Evolutionary conservation across 768 basidiomycete genomes (phyloP).

Genomic region (Nidularia pulvinata): DNA sequence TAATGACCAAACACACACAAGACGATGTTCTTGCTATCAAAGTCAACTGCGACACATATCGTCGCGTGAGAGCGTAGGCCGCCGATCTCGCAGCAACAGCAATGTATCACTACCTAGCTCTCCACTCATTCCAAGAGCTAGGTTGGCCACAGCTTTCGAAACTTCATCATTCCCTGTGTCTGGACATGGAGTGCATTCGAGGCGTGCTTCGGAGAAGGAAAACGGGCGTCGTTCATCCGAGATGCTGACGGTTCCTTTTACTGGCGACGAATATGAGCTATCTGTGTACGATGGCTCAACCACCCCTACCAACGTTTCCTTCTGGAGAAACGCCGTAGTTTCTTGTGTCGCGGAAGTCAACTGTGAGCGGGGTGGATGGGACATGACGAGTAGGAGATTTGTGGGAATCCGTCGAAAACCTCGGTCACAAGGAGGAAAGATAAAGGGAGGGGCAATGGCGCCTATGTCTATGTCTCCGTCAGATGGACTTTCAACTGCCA

Average conservation of each 20-base stretch:
- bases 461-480: constrained; percentile 5
- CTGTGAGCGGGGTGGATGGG: constrained; percentile 84
- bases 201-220: constrained; percentile 74
- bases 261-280: constrained; percentile 38
- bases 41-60: constrained; percentile 42
- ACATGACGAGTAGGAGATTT: constrained; percentile 49
- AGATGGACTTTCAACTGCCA: constrained; percentile 58
- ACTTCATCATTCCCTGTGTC: constrained; percentile 73
- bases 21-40: constrained; percentile 68
- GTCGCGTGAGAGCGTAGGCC: constrained; percentile 45
- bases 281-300: constrained; percentile 24
- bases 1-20: constrained; percentile 40
- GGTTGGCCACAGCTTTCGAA: constrained; percentile 48
- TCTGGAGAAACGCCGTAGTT: constrained; percentile 63
- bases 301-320: constrained; percentile 34
- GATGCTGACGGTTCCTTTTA: constrained; percentile 40
- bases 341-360: constrained; percentile 52
- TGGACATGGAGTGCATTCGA: constrained; percentile 75
- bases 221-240: constrained; percentile 47
- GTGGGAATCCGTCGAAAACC: constrained; percentile 74
- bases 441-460: constrained; percentile 13
- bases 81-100: constrained; percentile 67
- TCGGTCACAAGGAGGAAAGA: constrained; percentile 33
- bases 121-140: constrained; percentile 45
- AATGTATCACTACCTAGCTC: constrained; percentile 42